Conservation (phyloP, 495 filamentous ascomycete species). For the Talaromyces nanjingensis region DNA sequence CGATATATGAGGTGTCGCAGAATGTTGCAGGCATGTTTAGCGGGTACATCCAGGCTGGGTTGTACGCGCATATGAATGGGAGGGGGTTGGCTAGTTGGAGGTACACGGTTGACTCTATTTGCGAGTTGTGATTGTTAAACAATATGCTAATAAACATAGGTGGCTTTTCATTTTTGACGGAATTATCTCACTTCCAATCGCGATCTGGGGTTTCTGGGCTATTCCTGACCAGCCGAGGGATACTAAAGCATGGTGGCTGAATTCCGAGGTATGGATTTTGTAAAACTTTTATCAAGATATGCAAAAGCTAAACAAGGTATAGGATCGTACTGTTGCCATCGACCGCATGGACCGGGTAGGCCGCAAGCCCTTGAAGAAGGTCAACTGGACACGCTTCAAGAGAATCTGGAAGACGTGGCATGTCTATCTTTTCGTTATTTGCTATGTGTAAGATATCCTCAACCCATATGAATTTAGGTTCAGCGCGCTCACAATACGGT, state of each 20-base stretch:
- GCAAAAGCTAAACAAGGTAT: neutral
- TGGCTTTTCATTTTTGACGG: conserved; percentile 3
- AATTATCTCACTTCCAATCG: neutral
- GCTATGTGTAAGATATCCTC: neutral
- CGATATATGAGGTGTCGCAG: neutral
- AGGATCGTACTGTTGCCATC: neutral
- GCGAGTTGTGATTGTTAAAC: neutral
- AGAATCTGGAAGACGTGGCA: neutral
- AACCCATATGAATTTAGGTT: neutral
- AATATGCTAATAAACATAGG: neutral
- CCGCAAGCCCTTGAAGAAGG: neutral
- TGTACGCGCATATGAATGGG: conserved; percentile 3
- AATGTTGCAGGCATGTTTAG: conserved; percentile 3
- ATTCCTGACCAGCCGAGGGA: neutral
- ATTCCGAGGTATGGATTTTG: neutral
- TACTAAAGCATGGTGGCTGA: neutral
- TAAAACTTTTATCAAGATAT: neutral
- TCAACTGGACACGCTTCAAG: neutral
- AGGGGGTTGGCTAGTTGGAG: neutral
- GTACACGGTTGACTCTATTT: neutral
- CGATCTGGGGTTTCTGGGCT: neutral
- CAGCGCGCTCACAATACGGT: neutral
- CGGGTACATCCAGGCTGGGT: conserved; percentile 1
- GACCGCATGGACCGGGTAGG: neutral
- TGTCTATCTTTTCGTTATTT: neutral